Conservation (phyloP, 495 filamentous ascomycete species). For the Xylaria scruposa region DNA sequence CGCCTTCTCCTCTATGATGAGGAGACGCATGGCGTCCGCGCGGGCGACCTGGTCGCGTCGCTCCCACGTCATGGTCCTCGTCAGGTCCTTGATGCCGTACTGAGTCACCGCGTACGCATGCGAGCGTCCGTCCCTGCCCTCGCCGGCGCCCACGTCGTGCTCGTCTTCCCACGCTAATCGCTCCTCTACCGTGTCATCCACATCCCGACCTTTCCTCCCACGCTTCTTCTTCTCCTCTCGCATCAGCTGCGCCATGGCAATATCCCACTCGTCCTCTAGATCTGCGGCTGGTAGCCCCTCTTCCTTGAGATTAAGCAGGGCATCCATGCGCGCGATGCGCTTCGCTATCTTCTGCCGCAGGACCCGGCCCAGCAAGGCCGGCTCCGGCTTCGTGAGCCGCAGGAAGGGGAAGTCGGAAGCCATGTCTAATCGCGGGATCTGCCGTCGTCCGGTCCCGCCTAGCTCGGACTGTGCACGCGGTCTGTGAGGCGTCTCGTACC, state of each 20-base stretch:
- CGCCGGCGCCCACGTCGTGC: neutral
- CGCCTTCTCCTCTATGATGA: slow-evolving; percentile 55
- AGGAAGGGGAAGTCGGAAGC: slow-evolving; percentile 71
- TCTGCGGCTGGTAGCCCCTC: slow-evolving; percentile 50
- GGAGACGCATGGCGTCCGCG: slow-evolving; percentile 53
- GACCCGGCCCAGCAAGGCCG: slow-evolving; percentile 60
- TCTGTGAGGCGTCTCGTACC: slow-evolving; percentile 50
- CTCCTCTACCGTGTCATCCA: too few species aligned
- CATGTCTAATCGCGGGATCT: slow-evolving; percentile 65
- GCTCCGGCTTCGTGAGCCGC: slow-evolving; percentile 73
- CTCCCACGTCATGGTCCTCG: slow-evolving; percentile 30
- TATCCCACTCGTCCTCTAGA: slow-evolving; percentile 67
- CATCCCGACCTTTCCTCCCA: too few species aligned
- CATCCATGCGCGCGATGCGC: slow-evolving; percentile 47
- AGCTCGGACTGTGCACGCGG: slow-evolving; percentile 52
- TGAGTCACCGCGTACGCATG: slow-evolving; percentile 4
- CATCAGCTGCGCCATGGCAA: slow-evolving; percentile 38
- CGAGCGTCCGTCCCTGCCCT: neutral
- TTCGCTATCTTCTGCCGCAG: slow-evolving; percentile 57
- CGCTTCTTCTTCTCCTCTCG: slow-evolving; percentile 20
- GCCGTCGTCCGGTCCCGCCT: slow-evolving; percentile 57
- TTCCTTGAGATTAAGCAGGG: slow-evolving; percentile 10
- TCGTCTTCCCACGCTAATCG: slow-evolving; percentile 24
- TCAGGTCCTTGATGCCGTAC: slow-evolving; percentile 28
- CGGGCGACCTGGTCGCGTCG: slow-evolving; percentile 43